Evolutionary conservation across 2,329 filamentous ascomycete species (phyloP).

Genomic region (Trichoderma arundinaceum): DNA sequence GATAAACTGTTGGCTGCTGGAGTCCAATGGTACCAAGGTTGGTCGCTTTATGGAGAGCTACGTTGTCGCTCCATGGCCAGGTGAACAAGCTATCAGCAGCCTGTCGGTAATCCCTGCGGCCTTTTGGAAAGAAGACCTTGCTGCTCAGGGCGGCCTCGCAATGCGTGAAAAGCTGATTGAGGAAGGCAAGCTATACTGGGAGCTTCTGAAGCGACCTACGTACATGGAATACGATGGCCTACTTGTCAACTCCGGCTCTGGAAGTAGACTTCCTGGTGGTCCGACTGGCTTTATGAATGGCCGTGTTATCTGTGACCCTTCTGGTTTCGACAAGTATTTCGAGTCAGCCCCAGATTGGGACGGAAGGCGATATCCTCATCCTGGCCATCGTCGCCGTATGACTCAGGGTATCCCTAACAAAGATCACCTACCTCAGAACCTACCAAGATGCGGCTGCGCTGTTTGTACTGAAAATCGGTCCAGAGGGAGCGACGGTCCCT

Average conservation of each 20-base stretch:
- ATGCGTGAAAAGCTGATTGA: conserved; percentile 48
- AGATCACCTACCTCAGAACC: conserved; percentile 50
- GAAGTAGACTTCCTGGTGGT: conserved; percentile 39
- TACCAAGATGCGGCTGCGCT: conserved; percentile 50
- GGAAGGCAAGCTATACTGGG: conserved; percentile 55
- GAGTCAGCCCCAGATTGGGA: conserved; percentile 39
- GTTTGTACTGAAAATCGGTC: conserved; percentile 42
- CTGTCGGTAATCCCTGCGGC: conserved; percentile 51
- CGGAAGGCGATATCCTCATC: conserved; percentile 22
- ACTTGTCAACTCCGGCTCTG: conserved; percentile 43
- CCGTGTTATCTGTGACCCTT: conserved; percentile 51
- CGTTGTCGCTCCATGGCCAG: conserved; percentile 47
- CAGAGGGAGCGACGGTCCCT: conserved; percentile 41
- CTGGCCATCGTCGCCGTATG: conserved; percentile 12
- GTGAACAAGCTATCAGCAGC: conserved; percentile 51
- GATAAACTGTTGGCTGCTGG: conserved; percentile 53
- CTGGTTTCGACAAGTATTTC: conserved; percentile 49
- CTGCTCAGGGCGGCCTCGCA: conserved; percentile 41
- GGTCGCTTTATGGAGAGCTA: conserved; percentile 48
- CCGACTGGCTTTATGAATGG: conserved; percentile 48
- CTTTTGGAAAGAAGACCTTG: conserved; percentile 50
- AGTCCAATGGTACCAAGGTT: conserved; percentile 44
- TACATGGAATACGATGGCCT: conserved; percentile 55
- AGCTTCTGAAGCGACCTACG: conserved; percentile 51
- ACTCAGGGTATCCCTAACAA: conserved; percentile 32